Percentiles rank a stretch among this genome's conserved stretches.
phyloP scores from a whole-genome alignment of 192 early-diverging fungal genomes.

The Mortierella claussenii region DNA sequence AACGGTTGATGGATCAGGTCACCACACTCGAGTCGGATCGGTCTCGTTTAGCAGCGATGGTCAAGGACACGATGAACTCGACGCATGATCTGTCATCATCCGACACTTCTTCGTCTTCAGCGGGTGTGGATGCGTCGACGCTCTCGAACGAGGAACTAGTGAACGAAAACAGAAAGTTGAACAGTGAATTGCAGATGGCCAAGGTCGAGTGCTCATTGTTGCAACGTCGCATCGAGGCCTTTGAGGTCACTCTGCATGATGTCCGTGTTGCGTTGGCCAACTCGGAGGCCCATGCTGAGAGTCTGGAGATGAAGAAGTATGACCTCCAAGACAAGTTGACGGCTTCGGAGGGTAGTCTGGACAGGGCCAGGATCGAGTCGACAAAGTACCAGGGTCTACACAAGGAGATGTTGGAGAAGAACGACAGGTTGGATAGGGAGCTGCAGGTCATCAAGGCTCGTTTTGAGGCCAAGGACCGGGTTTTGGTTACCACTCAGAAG shows the following conservation, averaged over 20 bases:
- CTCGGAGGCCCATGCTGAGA: conserved; percentile 36
- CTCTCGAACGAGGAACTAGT: conserved; percentile 27
- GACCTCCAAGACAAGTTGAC: conserved; percentile 43
- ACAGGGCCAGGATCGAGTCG: conserved; percentile 31
- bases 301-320: conserved; percentile 48
- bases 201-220: conserved; percentile 27
- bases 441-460: conserved; percentile 32
- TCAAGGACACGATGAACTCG: conserved; percentile 39
- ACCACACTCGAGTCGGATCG: conserved; percentile 32
- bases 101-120: not conserved
- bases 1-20: conserved; percentile 36
- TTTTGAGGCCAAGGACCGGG: conserved; percentile 45
- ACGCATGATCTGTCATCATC: not conserved
- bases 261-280: conserved; percentile 43
- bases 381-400: conserved; percentile 38
- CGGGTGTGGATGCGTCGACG: conserved; percentile 1
- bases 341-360: conserved; percentile 26
- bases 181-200: conserved; percentile 33
- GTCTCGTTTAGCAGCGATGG: conserved; percentile 38
- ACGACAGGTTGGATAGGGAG: conserved; percentile 23
- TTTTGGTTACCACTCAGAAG: conserved; percentile 37
- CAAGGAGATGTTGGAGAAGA: conserved; percentile 45
- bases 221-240: conserved; percentile 45
- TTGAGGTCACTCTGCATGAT: conserved; percentile 46
- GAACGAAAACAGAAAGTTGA: conserved; percentile 25